phyloP scores from a whole-genome alignment of 164 flowering plant species.

The Chloranthus sessilifolius region DNA sequence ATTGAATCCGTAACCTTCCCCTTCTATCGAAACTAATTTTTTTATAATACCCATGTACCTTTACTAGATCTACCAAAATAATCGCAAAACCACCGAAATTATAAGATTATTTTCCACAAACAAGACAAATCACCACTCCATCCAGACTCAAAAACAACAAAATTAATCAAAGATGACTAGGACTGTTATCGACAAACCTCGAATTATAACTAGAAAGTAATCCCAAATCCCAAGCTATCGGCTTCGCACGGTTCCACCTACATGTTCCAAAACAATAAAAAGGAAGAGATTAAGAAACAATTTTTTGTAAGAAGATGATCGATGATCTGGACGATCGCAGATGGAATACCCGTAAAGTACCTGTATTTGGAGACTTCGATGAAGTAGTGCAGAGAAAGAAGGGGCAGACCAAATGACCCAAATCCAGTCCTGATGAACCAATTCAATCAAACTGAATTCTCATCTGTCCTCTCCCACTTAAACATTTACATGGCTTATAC shows the following conservation, averaged over 20 bases:
- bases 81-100: no score
- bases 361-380: slow-evolving; percentile 23
- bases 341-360: slow-evolving; percentile 13
- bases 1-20: no score
- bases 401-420: slow-evolving; percentile 11
- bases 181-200: slow-evolving; percentile 22
- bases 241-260: slow-evolving; percentile 25
- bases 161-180: slow-evolving; percentile 20
- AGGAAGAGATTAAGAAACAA: neutral
- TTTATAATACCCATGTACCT: no score
- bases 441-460: slow-evolving; percentile 17
- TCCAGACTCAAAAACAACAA: slow-evolving; percentile 16
- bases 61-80: no score
- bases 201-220: slow-evolving; percentile 18
- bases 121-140: slow-evolving; percentile 18
- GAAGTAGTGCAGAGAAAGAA: slow-evolving; percentile 21
- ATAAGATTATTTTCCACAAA: slow-evolving; percentile 1
- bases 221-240: slow-evolving; percentile 22
- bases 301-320: neutral
- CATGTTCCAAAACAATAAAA: slow-evolving; percentile 13
- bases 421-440: slow-evolving; percentile 12
- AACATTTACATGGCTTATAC: slow-evolving; percentile 21
- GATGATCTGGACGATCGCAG: neutral
- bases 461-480: slow-evolving; percentile 16
- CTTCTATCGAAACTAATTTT: no score